These are phyloP conservation scores for Protomyces arabidopsidicola DNA, from an alignment of 1,139 yeast species.

Conservation along the genomic window DNA sequence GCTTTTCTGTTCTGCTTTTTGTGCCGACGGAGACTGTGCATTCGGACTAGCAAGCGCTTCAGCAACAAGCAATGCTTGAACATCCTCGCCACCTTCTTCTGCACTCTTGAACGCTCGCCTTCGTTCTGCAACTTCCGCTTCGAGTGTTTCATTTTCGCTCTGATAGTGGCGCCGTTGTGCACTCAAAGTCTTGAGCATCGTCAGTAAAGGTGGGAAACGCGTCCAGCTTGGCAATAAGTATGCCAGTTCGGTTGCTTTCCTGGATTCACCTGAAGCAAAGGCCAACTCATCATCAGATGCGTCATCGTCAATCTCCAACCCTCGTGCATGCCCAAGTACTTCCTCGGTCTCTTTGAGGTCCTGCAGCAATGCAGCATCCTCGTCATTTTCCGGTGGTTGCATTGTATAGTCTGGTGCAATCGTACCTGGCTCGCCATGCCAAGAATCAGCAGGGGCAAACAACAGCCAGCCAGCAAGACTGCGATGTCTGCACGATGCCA, in stretches of 20 bases:
- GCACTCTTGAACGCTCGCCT: neutral
- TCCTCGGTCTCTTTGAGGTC: neutral
- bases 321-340: neutral
- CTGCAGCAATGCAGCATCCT: neutral
- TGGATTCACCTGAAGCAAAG: neutral
- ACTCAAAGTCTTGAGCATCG: neutral
- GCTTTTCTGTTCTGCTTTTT: neutral
- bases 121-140: neutral
- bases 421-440: neutral
- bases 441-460: neutral
- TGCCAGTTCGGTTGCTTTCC: neutral
- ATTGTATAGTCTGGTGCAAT: neutral
- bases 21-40: neutral
- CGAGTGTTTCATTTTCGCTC: neutral
- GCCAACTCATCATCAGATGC: neutral
- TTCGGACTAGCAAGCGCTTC: neutral
- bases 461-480: conserved; percentile 34
- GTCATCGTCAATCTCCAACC: neutral
- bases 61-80: neutral
- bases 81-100: neutral
- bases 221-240: neutral
- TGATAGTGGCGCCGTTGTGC: conserved; percentile 6
- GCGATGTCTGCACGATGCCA: conserved; percentile 34
- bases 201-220: conserved; percentile 9
- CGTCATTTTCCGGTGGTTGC: neutral